A percentile compares a stretch with the other conserved stretches of the same genome.
Conservation (phyloP, 2,329 filamentous ascomycete genomes). For the Hysterium pulicare region DNA sequence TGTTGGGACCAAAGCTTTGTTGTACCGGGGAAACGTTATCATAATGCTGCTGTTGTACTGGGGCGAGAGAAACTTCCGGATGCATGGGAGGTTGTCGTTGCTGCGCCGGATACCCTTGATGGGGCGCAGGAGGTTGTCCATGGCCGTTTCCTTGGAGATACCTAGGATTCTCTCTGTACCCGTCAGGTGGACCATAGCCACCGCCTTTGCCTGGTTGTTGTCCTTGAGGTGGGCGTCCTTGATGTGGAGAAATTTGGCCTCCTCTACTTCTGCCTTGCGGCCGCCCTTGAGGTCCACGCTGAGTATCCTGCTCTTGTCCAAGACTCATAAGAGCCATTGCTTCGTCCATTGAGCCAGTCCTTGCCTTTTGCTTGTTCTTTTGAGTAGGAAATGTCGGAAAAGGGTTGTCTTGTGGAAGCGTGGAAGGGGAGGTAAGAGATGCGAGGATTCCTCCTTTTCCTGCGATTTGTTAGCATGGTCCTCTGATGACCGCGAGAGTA, state of each 20-base stretch:
- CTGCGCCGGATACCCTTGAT: constrained; percentile 21
- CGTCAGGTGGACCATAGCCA: constrained; percentile 11
- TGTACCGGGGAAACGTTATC: constrained; percentile 26
- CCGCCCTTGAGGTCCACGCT: constrained; percentile 1
- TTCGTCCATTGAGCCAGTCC: constrained; percentile 27
- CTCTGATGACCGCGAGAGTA: background rate
- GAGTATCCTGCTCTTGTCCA: constrained; percentile 15
- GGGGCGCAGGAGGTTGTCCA: constrained; percentile 22
- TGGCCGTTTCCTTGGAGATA: constrained; percentile 28
- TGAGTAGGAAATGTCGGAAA: constrained; percentile 46
- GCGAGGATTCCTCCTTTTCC: constrained; percentile 29
- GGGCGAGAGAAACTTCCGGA: constrained; percentile 12
- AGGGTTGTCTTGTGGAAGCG: constrained; percentile 42
- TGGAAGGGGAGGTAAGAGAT: constrained; percentile 24
- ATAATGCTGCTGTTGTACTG: constrained; percentile 12
- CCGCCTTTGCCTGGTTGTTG: constrained; percentile 4
- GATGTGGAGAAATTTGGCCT: constrained; percentile 1
- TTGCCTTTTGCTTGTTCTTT: constrained; percentile 22
- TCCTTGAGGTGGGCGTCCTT: background rate
- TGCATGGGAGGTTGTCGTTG: constrained; percentile 25
- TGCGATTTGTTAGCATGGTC: constrained; percentile 10
- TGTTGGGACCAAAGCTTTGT: constrained; percentile 26
- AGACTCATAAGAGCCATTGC: constrained; percentile 36
- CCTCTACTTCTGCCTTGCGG: constrained; percentile 3
- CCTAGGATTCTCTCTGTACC: constrained; percentile 32